Percentiles rank a stretch among this genome's conserved stretches.
Conservation (phyloP, 495 filamentous ascomycete species). For the Aspergillus indologenus region DNA sequence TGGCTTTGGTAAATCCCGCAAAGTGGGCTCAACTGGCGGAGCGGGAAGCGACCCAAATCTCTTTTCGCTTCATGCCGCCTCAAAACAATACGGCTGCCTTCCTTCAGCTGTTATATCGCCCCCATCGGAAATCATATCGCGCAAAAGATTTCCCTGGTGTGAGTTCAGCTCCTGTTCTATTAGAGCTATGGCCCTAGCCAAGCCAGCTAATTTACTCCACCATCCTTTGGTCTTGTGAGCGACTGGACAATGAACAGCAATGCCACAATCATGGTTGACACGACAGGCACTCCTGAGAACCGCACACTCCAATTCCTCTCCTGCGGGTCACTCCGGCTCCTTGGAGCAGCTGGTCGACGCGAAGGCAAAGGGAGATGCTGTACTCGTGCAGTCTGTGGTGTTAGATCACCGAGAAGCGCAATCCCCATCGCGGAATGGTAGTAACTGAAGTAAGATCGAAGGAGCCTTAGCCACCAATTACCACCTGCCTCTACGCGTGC, state of each 20-base stretch:
- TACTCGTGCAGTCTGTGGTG: background rate
- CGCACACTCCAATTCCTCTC: background rate
- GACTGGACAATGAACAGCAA: background rate
- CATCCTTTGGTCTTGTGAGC: background rate
- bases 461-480: background rate
- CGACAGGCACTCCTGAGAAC: background rate
- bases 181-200: background rate
- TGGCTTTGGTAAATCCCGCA: conserved; percentile 8
- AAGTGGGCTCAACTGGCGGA: background rate
- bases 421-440: background rate
- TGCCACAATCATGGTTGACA: background rate
- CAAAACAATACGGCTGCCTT: background rate
- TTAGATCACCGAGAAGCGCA: background rate
- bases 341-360: background rate
- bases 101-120: too few relatives aligned
- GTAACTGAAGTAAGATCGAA: background rate
- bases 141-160: background rate
- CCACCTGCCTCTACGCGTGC: background rate
- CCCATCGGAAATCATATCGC: background rate
- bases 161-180: background rate
- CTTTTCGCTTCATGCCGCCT: background rate
- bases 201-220: background rate
- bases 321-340: background rate
- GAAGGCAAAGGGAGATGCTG: background rate
- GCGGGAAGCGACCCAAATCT: background rate